Base-by-base conservation (phyloP, 2,329 filamentous ascomycete genomes). In the Calonectria pteridis region DNA sequence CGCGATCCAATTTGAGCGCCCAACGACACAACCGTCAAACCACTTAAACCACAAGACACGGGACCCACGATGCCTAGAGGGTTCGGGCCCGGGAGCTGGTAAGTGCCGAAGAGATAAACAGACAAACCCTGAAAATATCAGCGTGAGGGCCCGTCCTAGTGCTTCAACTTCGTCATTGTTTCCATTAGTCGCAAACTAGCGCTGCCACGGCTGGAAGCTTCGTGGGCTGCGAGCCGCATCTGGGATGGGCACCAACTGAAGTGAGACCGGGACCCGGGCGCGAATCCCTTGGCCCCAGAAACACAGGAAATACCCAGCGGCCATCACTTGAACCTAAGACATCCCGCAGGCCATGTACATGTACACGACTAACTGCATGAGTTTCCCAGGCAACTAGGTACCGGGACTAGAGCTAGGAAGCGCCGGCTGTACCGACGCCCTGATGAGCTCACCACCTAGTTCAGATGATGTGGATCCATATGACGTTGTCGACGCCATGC, bases 81-180 rank as follows among this genome's bases (percentile, higher is more conserved):
- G 51, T 63, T 55, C 55, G 55, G 49, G 49, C 14, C 55, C 43
- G 28, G 65, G 55, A 53, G 28, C 62, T 46, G 53, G 31, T 67
- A 31, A 35, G 7, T 26, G 43, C 68, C 49, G 46, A 33, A 23
- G 20, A 49, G 43, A 40, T 63, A 46, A 46, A 50, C 64, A 40
- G 23, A 37, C 23, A 33, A 64, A 64, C 70, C 70, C 64, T 72
- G 64, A 67, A 74, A 55, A 51, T 67, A 50, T 69, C 71, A 59
- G 31, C 53, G 51, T 65, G 58, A 68, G 50, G 46, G 51, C 73
- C 72, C 73, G 72, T 70, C 73, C 26, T 62, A 40, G 62, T 71
- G 67, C 76, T 72, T 77, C 73, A 70, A 80, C 78, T 80, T 73
- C 78, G 78, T 80, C 78, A 80, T 80, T 64, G 62, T 72, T 79